Conservation (phyloP, 2,329 filamentous ascomycete species). For the Aspergillus arachidicola region DNA sequence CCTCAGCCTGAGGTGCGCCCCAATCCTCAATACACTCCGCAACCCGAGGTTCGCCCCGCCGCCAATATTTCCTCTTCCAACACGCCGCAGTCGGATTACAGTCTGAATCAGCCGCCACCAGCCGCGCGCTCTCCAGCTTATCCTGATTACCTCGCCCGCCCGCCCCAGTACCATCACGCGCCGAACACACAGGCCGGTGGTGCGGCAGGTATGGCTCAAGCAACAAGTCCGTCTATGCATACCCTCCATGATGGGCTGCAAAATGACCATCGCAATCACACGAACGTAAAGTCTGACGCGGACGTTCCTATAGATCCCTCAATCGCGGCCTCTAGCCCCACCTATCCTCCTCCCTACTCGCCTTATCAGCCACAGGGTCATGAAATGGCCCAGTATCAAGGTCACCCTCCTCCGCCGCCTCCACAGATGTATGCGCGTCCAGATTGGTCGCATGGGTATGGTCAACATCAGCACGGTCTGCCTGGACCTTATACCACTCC, state of each 20-base stretch:
- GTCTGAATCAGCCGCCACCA: constrained; percentile 70
- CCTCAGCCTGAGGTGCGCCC: constrained; percentile 42
- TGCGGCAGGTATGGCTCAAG: constrained; percentile 94
- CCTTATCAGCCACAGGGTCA: constrained; percentile 80
- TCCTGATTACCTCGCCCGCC: constrained; percentile 82
- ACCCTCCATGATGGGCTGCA: constrained; percentile 76
- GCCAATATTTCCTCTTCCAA: constrained; percentile 73
- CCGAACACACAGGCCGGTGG: constrained; percentile 71
- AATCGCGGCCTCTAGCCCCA: constrained; percentile 89
- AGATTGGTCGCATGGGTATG: constrained; percentile 50
- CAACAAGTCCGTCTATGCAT: constrained; percentile 93
- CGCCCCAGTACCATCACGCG: constrained; percentile 71
- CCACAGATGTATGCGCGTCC: constrained; percentile 52
- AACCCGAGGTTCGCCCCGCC: constrained; percentile 72
- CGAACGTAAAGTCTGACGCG: constrained; percentile 82
- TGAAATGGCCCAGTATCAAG: constrained; percentile 76
- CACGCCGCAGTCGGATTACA: constrained; percentile 88
- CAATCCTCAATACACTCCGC: constrained; percentile 72
- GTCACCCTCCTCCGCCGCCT: constrained; percentile 48
- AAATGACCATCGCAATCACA: constrained; percentile 71
- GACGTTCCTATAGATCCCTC: constrained; percentile 99
- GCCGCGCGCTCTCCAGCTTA: constrained; percentile 81
- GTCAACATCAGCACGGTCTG: constrained; percentile 50
- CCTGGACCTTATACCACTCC: constrained; percentile 53
- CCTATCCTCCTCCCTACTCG: constrained; percentile 84